Evolutionary conservation across 2,329 filamentous ascomycete species (phyloP).

Genomic region (Oidium heveae): DNA sequence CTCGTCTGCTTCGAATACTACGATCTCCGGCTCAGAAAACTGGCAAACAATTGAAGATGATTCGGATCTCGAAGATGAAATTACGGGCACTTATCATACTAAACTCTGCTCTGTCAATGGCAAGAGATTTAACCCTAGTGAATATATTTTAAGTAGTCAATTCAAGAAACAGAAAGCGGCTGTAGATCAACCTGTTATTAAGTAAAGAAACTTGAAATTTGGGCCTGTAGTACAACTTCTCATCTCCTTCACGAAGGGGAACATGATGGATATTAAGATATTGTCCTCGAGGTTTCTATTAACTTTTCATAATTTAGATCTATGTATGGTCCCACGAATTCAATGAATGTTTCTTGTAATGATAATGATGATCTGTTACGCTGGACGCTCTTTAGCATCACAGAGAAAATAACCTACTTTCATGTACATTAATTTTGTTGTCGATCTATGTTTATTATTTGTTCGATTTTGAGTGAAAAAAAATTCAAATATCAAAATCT

Average conservation of each 20-base stretch:
- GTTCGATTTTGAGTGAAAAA: too few species aligned
- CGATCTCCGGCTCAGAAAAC: constrained; percentile 68
- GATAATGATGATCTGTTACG: neutral
- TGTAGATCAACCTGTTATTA: neutral
- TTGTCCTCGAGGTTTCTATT: neutral
- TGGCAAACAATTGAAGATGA: constrained; percentile 92
- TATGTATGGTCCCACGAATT: neutral
- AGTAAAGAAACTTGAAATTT: neutral
- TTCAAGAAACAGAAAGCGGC: constrained; percentile 20
- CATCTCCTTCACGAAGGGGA: neutral
- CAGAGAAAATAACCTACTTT: neutral
- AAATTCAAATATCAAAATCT: too few species aligned
- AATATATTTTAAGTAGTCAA: constrained; percentile 17
- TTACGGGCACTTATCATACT: constrained; percentile 67
- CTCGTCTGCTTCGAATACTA: constrained; percentile 39
- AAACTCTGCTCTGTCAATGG: constrained; percentile 43
- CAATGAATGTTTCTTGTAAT: neutral
- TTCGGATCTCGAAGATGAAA: constrained; percentile 51
- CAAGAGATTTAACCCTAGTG: constrained; percentile 34
- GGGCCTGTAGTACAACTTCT: neutral
- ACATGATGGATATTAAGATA: neutral
- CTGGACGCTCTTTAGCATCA: neutral
- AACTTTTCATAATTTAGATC: neutral
- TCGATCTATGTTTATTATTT: neutral
- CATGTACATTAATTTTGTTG: neutral